These are phyloP conservation scores for Wickerhamomyces ciferrii DNA, from an alignment of 805 yeast genomes.

Conservation along the genomic window DNA sequence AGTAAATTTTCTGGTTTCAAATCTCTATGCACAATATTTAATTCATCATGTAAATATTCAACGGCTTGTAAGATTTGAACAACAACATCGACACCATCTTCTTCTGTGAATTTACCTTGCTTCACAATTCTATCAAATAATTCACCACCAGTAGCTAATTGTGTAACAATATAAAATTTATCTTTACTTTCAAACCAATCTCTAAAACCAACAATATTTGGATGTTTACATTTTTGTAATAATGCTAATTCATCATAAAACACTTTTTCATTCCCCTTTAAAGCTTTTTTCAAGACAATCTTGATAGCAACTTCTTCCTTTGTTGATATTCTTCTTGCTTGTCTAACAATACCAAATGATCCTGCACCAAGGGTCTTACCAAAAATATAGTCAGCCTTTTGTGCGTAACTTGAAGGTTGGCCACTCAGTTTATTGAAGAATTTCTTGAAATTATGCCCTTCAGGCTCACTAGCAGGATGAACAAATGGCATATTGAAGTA, in stretches of 20 bases:
- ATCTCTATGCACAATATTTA: slow-evolving; percentile 87
- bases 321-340: slow-evolving; percentile 50
- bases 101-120: slow-evolving; percentile 82
- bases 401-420: slow-evolving; percentile 64
- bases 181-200: slow-evolving; percentile 95
- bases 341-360: slow-evolving; percentile 86
- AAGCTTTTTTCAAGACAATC: slow-evolving; percentile 79
- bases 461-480: slow-evolving; percentile 10
- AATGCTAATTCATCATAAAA: slow-evolving; percentile 75
- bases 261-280: slow-evolving; percentile 72
- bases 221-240: slow-evolving; percentile 65
- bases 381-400: slow-evolving; percentile 68
- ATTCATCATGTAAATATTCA: slow-evolving; percentile 61
- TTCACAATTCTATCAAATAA: slow-evolving; percentile 80
- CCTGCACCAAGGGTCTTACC: slow-evolving; percentile 93
- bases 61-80: slow-evolving; percentile 75
- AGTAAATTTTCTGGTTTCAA: slow-evolving; percentile 91
- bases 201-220: slow-evolving; percentile 81
- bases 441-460: slow-evolving; percentile 29
- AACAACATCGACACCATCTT: slow-evolving; percentile 75
- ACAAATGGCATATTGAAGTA: slow-evolving; percentile 8
- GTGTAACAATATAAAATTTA: slow-evolving; percentile 90
- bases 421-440: slow-evolving; percentile 55
- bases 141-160: slow-evolving; percentile 95
- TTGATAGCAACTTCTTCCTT: slow-evolving; percentile 83